A percentile compares a stretch with the other conserved stretches of the same genome.
phyloP scores from a whole-genome alignment of 2,329 filamentous ascomycete genomes.

The Aspergillus carbonarius region DNA sequence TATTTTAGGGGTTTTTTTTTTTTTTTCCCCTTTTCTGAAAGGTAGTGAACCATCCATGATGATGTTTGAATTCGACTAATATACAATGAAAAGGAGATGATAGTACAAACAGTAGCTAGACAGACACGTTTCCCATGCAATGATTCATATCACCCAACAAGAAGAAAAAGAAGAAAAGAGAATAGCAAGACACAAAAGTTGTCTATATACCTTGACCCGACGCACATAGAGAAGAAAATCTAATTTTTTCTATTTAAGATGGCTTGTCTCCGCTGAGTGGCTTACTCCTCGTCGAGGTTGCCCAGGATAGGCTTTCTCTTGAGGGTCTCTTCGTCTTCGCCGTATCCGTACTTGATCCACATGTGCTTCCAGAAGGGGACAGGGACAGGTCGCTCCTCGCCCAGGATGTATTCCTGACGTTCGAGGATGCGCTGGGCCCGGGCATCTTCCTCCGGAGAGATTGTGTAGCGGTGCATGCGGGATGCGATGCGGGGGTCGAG shows the following conservation, averaged over 20 bases:
- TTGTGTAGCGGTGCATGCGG: constrained; percentile 77
- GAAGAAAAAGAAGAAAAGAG: neutral
- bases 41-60: neutral
- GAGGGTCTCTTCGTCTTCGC: constrained; percentile 40
- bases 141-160: neutral
- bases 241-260: neutral
- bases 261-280: constrained; percentile 7
- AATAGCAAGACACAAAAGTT: neutral
- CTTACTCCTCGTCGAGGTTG: constrained; percentile 37
- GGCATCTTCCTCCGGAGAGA: constrained; percentile 68
- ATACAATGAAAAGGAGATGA: constrained; percentile 8
- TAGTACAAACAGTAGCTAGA: neutral
- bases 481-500: constrained; percentile 72
- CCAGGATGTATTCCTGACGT: constrained; percentile 68
- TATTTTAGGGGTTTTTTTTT: too few relatives aligned
- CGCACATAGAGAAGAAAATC: neutral
- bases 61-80: constrained; percentile 8
- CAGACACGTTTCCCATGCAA: constrained; percentile 6
- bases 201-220: neutral
- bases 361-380: constrained; percentile 39
- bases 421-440: constrained; percentile 62
- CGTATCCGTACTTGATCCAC: constrained; percentile 43
- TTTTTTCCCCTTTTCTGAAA: too few relatives aligned
- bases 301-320: constrained; percentile 42
- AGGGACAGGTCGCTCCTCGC: constrained; percentile 50